These are phyloP conservation scores for Chenopodium quinoa DNA, from an alignment of 148 eudicot species.

Conservation along the genomic window DNA sequence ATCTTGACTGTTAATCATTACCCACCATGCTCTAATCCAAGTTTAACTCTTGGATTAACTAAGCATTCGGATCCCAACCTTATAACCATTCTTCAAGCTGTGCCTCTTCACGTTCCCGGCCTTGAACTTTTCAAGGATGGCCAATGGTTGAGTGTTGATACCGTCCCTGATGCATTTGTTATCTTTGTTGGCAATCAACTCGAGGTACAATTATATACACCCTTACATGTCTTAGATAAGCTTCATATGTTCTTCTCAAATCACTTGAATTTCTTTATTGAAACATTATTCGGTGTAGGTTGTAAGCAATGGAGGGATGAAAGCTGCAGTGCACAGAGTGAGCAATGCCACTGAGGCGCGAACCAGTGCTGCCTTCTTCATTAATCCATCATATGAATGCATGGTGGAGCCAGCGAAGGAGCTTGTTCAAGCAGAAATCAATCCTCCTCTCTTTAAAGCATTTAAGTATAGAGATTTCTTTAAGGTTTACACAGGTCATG, in stretches of 20 bases:
- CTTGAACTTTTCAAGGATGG: constrained; percentile 37
- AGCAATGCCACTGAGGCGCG: constrained; percentile 34
- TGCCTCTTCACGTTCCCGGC: constrained; percentile 23
- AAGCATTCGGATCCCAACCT: constrained; percentile 36
- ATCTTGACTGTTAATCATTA: constrained; percentile 29
- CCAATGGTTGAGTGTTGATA: constrained; percentile 33
- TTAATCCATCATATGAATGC: constrained; percentile 24
- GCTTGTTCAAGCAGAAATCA: constrained; percentile 22
- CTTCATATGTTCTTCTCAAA: too few relatives aligned
- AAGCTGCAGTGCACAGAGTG: constrained; percentile 40
- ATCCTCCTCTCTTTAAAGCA: constrained; percentile 25
- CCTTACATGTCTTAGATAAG: too few relatives aligned
- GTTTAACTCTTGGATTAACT: constrained; percentile 27
- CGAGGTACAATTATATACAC: constrained; percentile 18
- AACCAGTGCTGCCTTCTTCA: constrained; percentile 34
- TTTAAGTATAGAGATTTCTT: constrained; percentile 35
- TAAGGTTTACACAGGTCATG: constrained; percentile 6
- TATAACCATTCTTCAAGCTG: constrained; percentile 34
- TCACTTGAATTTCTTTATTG: too few relatives aligned
- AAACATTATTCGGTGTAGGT: constrained; percentile 18
- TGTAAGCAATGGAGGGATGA: constrained; percentile 43
- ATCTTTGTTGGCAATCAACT: constrained; percentile 34
- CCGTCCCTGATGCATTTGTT: constrained; percentile 31
- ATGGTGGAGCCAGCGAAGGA: constrained; percentile 38
- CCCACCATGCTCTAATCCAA: constrained; percentile 31